These are phyloP conservation scores for Sphagnum fallax DNA, from an alignment of 228 moss, liverwort and hornwort genomes.

Conservation along the genomic window DNA sequence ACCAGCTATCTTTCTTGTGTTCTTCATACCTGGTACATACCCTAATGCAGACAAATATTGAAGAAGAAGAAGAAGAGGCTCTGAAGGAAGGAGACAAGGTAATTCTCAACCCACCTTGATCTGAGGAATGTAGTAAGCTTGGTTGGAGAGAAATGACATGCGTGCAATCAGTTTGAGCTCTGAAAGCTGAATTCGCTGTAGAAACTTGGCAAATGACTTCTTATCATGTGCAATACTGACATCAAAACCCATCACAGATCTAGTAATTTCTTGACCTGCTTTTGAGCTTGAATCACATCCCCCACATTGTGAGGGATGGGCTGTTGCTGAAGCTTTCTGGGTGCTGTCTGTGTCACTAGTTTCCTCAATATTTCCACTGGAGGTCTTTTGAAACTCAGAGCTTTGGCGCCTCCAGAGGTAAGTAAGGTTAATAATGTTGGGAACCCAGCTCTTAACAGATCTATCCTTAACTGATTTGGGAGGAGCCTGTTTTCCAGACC, in stretches of 20 bases:
- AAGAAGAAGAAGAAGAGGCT: not conserved
- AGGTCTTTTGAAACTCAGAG: slow-evolving; percentile 7
- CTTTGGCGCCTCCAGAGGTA: slow-evolving; percentile 19
- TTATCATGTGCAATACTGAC: slow-evolving; percentile 48
- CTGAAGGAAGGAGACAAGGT: not conserved
- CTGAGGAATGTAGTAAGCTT: slow-evolving; percentile 58
- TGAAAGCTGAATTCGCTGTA: slow-evolving; percentile 43
- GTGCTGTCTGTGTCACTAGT: slow-evolving; percentile 1
- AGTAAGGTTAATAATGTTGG: slow-evolving; percentile 20
- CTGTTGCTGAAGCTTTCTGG: slow-evolving; percentile 13
- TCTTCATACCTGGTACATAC: not conserved
- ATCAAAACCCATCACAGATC: slow-evolving; percentile 24
- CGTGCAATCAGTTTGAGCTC: slow-evolving; percentile 49
- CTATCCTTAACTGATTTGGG: not conserved
- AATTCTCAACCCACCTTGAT: slow-evolving; percentile 27
- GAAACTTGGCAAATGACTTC: slow-evolving; percentile 47
- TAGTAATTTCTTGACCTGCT: slow-evolving; percentile 29
- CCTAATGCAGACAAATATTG: not conserved
- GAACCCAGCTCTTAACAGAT: slow-evolving; percentile 19
- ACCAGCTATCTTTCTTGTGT: not conserved
- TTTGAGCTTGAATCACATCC: slow-evolving; percentile 21
- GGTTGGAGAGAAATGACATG: slow-evolving; percentile 36
- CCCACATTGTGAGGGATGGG: slow-evolving; percentile 10
- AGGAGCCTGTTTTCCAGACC: not conserved
- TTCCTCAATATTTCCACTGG: not conserved